Conservation (phyloP, 306 rosid genomes). For the Castanea crenata region DNA sequence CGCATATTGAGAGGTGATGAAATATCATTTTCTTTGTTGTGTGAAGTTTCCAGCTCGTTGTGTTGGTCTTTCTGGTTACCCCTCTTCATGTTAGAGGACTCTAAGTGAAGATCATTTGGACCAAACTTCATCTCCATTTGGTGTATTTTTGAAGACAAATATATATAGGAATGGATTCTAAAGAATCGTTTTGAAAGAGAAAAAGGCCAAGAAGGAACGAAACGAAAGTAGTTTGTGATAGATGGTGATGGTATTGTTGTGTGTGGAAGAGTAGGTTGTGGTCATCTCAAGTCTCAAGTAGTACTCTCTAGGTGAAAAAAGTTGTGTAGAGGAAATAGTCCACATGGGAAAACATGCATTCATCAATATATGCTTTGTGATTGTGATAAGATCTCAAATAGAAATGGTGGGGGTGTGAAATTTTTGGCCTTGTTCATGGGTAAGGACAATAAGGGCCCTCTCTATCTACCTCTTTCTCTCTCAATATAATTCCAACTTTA, state of each 20-base stretch:
- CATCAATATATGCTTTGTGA: not conserved
- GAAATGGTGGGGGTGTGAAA: conserved; percentile 19
- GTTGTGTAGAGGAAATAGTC: conserved; percentile 6
- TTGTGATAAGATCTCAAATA: conserved; percentile 16
- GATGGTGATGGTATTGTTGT: conserved; percentile 15
- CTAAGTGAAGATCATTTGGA: conserved; percentile 21
- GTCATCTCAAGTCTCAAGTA: not conserved
- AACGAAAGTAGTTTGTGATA: conserved; percentile 3
- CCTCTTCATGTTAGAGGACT: conserved; percentile 27
- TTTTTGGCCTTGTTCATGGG: conserved; percentile 14
- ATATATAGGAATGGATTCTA: not conserved
- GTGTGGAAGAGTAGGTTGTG: not conserved
- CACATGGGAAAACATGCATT: not conserved
- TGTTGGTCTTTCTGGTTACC: conserved; percentile 7
- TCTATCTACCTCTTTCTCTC: not conserved
- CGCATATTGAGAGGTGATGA: conserved; percentile 40
- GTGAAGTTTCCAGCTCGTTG: conserved; percentile 1
- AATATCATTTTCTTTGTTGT: conserved; percentile 24
- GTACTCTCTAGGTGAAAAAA: too few relatives aligned
- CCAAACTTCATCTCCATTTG: conserved; percentile 40
- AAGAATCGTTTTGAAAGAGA: conserved; percentile 6
- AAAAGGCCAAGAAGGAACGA: conserved; percentile 7
- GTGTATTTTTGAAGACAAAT: not conserved
- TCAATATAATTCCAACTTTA: conserved; percentile 33
- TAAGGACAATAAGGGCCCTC: not conserved